Percentiles rank a stretch among this genome's conserved stretches.
Conservation (phyloP, 2,329 filamentous ascomycete genomes). For the Ophiostoma piceae region DNA sequence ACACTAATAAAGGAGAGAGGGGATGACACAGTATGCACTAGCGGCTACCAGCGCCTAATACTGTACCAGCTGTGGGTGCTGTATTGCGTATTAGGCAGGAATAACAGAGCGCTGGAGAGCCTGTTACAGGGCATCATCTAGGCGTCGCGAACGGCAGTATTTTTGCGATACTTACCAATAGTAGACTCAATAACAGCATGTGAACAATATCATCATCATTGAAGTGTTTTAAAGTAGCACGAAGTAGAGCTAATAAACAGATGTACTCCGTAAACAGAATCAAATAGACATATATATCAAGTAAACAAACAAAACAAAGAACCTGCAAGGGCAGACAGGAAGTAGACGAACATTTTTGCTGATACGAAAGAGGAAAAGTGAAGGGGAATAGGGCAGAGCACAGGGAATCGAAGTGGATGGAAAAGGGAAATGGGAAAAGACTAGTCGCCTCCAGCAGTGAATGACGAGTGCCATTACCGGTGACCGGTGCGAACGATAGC, state of each 20-base stretch:
- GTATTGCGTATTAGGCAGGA: background rate
- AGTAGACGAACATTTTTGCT: background rate
- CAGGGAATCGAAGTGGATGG: background rate
- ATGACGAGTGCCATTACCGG: background rate
- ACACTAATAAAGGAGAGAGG: conserved; percentile 11
- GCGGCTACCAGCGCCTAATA: conserved; percentile 3
- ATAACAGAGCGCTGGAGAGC: background rate
- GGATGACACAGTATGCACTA: conserved; percentile 10
- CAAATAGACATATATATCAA: background rate
- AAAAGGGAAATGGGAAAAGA: background rate
- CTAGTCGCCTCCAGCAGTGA: background rate
- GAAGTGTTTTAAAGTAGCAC: too few relatives aligned
- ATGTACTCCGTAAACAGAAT: too few relatives aligned
- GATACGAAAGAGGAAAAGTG: background rate
- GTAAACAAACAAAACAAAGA: background rate
- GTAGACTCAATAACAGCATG: too few relatives aligned
- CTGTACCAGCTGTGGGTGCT: background rate
- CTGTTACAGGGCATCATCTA: background rate
- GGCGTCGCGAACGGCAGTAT: background rate
- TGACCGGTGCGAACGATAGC: conserved; percentile 2
- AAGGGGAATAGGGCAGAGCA: background rate
- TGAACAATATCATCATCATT: too few relatives aligned
- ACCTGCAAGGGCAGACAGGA: background rate
- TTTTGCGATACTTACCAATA: background rate
- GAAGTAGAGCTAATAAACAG: too few relatives aligned